Evolutionary conservation across 2,329 filamentous ascomycete genomes (phyloP), one percentile per base, ranked within the genome.

Genomic region (Hyphodiscus sp.): DNA sequence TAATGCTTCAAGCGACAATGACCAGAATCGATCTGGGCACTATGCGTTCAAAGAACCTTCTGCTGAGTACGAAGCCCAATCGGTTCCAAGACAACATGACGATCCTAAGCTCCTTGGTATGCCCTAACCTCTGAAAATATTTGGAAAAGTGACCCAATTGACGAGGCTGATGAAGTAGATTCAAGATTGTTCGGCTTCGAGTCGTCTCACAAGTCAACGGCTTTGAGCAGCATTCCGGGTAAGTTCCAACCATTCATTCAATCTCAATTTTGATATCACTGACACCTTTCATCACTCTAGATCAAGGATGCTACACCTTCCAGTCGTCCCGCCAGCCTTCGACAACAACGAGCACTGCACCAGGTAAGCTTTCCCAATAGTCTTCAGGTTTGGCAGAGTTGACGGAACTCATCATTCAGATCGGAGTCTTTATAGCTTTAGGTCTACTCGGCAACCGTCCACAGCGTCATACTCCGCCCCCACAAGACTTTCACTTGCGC

Each of bases 401-500:
- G 33, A 38, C 33, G 16, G 33, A n/a, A 38, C 13, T 13, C 16
- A 38, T n/a, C 2, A 16, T 18, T 30, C 16, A 50, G 48, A 15
- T 43, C 41, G 15, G 44, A 20, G 18, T 29, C 26, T 42, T 2
- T 44, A 50, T 26, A 8, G 10, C 30, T 45, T 47, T 18, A 29
- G 45, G 13, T 47, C 53, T 23, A 33, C 50, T 18, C 38, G 26
- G 23, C 45, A 33, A 29, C 30, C 50, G 20, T 43, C 50, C 9
- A 18, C 42, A 16, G 10, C 42, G 45, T 38, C 29, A 43, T 46
- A 20, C 13, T 18, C 48, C 30, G 18, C 41, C 38, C 47, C 51
- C 23, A 49, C 42, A 30, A 62, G 62, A 52, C 49, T 65, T 8
- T 60, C 64, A 43, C 49, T 65, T 16, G 41, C 50, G 23, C 61